A percentile compares a stretch with the other conserved stretches of the same genome.
Evolutionary conservation across 73 alveolate genomes (phyloP).

Genomic region (Tetrahymena thermophila): DNA sequence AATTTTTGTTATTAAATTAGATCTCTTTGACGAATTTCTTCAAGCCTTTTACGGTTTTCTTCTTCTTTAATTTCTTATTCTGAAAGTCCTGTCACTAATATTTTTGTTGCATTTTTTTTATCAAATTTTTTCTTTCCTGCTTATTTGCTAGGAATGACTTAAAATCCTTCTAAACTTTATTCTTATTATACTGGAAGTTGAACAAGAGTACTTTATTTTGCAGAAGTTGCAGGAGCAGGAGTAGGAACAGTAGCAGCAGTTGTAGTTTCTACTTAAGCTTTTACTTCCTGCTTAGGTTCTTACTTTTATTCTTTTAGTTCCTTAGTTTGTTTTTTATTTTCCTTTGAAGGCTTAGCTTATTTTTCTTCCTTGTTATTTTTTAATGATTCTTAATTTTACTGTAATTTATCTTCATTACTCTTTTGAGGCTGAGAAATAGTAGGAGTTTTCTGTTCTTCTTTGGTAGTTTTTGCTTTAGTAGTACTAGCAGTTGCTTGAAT

Average conservation of each 20-base stretch:
- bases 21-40: not conserved
- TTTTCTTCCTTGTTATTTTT: not conserved
- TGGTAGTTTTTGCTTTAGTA: not conserved
- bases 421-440: not conserved
- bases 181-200: not conserved
- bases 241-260: not conserved
- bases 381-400: not conserved
- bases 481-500: not conserved
- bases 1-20: not conserved
- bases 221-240: not conserved
- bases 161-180: not conserved
- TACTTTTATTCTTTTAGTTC: not conserved
- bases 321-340: not conserved
- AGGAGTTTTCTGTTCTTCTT: not conserved
- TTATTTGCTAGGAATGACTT: not conserved
- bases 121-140: not conserved
- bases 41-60: not conserved
- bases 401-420: not conserved
- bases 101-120: not conserved
- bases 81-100: not conserved
- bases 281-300: not conserved
- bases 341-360: not conserved
- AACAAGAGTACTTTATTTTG: not conserved
- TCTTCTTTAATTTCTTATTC: not conserved
- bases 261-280: not conserved